Conservation (phyloP, 2,329 filamentous ascomycete species). For the Diaporthe australafricana region DNA sequence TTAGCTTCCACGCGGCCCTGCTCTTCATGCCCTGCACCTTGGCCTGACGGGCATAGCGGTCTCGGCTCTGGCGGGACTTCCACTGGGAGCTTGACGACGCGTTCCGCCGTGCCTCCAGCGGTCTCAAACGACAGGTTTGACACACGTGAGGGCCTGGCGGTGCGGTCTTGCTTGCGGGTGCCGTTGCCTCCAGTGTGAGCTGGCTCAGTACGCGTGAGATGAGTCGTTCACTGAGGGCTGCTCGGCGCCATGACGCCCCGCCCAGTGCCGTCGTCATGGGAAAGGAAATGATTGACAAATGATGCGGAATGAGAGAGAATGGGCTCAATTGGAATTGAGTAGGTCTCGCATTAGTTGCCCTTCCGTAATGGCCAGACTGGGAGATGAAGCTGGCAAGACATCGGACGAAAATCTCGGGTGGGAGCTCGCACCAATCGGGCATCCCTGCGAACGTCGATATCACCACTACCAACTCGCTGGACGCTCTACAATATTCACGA, state of each 20-base stretch:
- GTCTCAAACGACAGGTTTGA: background rate
- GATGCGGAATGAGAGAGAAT: background rate
- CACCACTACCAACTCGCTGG: background rate
- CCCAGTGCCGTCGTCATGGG: constrained; percentile 4
- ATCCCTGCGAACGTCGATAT: constrained; percentile 21
- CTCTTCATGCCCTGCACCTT: constrained; percentile 86
- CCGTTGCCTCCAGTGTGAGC: constrained; percentile 21
- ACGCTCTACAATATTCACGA: background rate
- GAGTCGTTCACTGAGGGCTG: constrained; percentile 30
- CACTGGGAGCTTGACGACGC: constrained; percentile 79
- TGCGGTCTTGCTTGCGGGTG: background rate
- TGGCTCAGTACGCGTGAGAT: constrained; percentile 28
- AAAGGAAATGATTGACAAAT: too few species aligned
- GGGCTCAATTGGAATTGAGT: too few species aligned
- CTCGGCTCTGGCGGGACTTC: constrained; percentile 82
- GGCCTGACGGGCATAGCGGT: constrained; percentile 80
- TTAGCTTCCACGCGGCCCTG: constrained; percentile 90
- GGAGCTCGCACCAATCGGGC: constrained; percentile 16
- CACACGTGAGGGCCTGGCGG: background rate
- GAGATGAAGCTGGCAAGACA: background rate
- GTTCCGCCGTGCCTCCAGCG: constrained; percentile 32
- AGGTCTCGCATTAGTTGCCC: too few species aligned
- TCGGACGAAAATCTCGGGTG: constrained; percentile 28
- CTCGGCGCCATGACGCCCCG: constrained; percentile 19
- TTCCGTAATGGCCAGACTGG: background rate